These are phyloP conservation scores for Beauveria rudraprayagi DNA, from an alignment of 2,329 filamentous ascomycete species.

Conservation along the genomic window DNA sequence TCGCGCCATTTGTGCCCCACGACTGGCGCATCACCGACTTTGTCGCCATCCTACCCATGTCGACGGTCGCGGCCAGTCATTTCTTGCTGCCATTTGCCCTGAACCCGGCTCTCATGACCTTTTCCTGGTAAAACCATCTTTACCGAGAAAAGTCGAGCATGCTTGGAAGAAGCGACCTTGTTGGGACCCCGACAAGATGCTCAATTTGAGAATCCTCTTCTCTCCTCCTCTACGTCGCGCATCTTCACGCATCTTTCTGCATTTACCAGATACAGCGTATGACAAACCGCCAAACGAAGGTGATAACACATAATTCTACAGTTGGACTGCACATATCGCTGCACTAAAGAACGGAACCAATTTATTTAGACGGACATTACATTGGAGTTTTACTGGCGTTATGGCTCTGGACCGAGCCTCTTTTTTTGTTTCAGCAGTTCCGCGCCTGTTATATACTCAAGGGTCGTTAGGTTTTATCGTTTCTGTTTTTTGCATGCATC, in stretches of 20 bases:
- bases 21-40: slow-evolving; percentile 62
- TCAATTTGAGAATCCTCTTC: background rate
- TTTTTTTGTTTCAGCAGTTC: background rate
- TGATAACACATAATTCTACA: background rate
- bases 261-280: background rate
- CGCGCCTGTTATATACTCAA: background rate
- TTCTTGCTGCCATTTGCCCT: slow-evolving; percentile 64
- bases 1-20: slow-evolving; percentile 55
- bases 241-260: background rate
- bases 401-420: background rate
- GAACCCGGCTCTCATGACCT: slow-evolving; percentile 74
- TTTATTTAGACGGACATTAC: background rate
- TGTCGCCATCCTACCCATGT: slow-evolving; percentile 69
- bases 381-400: background rate
- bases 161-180: background rate
- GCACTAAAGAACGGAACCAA: background rate
- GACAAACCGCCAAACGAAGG: background rate
- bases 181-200: background rate
- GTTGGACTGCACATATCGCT: background rate
- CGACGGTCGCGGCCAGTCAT: slow-evolving; percentile 60
- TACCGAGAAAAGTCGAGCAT: background rate
- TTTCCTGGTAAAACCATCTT: slow-evolving; percentile 53
- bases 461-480: background rate
- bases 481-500: background rate
- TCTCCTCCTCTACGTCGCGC: too few relatives aligned